Base-by-base conservation (phyloP, 129 eudicot genomes). In the Escallonia herrerae region DNA sequence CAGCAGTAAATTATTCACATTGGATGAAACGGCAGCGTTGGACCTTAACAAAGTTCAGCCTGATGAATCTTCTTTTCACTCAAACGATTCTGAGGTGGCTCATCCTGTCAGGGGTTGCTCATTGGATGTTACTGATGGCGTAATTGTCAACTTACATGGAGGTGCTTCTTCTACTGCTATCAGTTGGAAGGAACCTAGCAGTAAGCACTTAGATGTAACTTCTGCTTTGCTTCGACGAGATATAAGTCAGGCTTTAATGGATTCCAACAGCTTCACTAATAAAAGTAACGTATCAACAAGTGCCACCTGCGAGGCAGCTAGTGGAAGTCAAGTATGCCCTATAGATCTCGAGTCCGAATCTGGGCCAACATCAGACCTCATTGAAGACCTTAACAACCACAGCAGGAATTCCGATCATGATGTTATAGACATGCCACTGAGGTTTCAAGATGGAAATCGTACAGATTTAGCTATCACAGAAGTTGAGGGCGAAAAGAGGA, bases 41-140 rank as follows among this genome's bases (percentile, higher is more conserved):
- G 97, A 86, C 81, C 97, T 90, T 67, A 90, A 90, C 75, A 63
- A 66, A 68, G 37, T 37, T 69, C 84, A 43, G 59, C 65, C 72
- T 41, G 80, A 89, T 51, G 95, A 83, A 41, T 78, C 82, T 13
- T 77, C 52, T 5, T 67, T 48, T 53, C 60, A 66, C 38, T 68
- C 76, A 49, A 69, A 45, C 48, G 74, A 76, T 60, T 60, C 77
- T 5, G 6, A 14, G 47, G 67, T 51, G 73, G 64, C 60, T 8
- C 49, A 66, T 80, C 67, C 73, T 13, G 60, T 80, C 2, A 57
- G 49, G 4, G 72, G 53, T 46, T 69, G 71, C 62, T 75, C 74
- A 10, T 51, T 65, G 3, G 72, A 65, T 41, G 70, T 15, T 58
- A 58, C 67, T 46, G 58, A 67, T 38, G 55, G 63, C 68, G 47